phyloP scores from a whole-genome alignment of 2,329 filamentous ascomycete species.

The Aspergillus pseudonomiae region DNA sequence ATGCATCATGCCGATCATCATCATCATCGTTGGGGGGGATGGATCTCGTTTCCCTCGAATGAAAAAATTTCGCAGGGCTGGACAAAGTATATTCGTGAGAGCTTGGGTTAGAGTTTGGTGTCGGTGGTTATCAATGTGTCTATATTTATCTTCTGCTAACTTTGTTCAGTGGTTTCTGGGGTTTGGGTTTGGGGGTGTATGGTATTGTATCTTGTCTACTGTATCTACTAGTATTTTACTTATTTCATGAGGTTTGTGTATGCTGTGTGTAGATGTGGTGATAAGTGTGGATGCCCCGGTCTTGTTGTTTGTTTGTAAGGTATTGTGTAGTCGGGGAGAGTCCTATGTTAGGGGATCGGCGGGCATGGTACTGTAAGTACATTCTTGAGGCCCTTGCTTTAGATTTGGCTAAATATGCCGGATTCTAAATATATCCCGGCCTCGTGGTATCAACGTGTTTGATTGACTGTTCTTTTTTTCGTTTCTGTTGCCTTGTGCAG shows the following conservation, averaged over 20 bases:
- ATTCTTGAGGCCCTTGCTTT: neutral
- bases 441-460: neutral
- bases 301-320: neutral
- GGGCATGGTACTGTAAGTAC: neutral
- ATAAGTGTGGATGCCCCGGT: too few species aligned
- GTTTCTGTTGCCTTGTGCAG: neutral
- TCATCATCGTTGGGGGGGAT: neutral
- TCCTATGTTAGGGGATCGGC: neutral
- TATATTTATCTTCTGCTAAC: neutral
- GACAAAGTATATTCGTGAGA: too few species aligned
- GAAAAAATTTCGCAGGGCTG: too few species aligned
- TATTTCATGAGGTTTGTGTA: too few species aligned
- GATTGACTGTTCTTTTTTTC: neutral
- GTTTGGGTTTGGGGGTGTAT: too few species aligned
- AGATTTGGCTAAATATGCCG: constrained; percentile 1
- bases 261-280: too few species aligned
- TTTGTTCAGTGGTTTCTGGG: neutral
- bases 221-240: too few species aligned
- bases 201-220: too few species aligned
- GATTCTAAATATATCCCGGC: constrained; percentile 2
- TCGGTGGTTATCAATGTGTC: neutral
- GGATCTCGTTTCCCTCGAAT: neutral
- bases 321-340: too few species aligned
- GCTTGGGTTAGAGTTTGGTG: too few species aligned
- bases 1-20: constrained; percentile 2